Conservation (phyloP, 140 eudicot species). For the Ambrosia hybrid region DNA sequence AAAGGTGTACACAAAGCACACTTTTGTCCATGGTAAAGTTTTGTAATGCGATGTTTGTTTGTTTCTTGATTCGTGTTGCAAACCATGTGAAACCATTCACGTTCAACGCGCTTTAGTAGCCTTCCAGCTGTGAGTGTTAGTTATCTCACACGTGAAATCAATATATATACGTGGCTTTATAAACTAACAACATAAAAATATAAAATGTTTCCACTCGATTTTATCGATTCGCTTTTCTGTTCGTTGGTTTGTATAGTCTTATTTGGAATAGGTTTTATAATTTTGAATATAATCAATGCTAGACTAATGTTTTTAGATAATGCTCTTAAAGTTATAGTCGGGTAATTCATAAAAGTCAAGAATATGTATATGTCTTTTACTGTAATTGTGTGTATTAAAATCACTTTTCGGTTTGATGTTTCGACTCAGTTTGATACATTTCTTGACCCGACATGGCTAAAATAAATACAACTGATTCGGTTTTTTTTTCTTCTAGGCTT, state of each 20-base stretch:
- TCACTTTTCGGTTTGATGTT: too few species aligned
- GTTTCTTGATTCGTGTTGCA: slow-evolving; percentile 22
- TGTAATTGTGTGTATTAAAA: too few species aligned
- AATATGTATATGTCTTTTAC: too few species aligned
- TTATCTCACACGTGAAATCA: slow-evolving; percentile 25
- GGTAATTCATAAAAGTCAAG: too few species aligned
- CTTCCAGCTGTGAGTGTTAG: too few species aligned
- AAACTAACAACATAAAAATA: neutral
- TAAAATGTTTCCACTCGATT: neutral
- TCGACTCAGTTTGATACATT: too few species aligned
- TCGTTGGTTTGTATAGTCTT: too few species aligned
- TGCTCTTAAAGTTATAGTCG: too few species aligned
- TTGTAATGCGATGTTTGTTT: slow-evolving; percentile 22
- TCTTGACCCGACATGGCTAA: neutral
- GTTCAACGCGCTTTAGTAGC: slow-evolving; percentile 27
- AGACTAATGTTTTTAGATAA: too few species aligned
- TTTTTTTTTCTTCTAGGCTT: neutral
- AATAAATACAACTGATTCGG: neutral
- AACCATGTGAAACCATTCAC: slow-evolving; percentile 36
- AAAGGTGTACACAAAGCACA: slow-evolving; percentile 21
- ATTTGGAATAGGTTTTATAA: too few species aligned
- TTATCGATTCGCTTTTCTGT: too few species aligned
- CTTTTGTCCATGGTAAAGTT: slow-evolving; percentile 20
- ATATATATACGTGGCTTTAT: neutral
- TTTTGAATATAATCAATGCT: too few species aligned